Percentiles rank a stretch among this genome's conserved stretches.
Evolutionary conservation across 805 yeast species (phyloP).

Genomic region (Candida koratica): DNA sequence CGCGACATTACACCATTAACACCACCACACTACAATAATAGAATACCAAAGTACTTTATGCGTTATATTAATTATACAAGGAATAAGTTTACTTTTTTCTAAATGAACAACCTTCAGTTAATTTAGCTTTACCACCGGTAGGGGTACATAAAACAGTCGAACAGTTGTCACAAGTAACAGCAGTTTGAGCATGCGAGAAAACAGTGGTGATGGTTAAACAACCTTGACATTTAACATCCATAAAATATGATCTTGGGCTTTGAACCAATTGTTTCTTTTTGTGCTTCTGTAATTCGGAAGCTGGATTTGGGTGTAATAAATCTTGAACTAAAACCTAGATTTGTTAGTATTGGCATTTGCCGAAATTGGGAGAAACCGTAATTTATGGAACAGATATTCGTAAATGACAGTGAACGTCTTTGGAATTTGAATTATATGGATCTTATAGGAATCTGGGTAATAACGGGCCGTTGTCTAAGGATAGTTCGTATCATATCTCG

Average conservation of each 20-base stretch:
- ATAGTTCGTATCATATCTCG: too few relatives aligned
- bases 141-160: slow-evolving; percentile 98
- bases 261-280: slow-evolving; percentile 97
- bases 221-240: slow-evolving; percentile 99
- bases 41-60: too few relatives aligned
- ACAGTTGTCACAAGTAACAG: slow-evolving; percentile 98
- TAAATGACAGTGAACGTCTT: background rate
- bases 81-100: slow-evolving; percentile 79
- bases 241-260: slow-evolving; percentile 97
- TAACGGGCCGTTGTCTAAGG: background rate
- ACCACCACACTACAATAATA: too few relatives aligned
- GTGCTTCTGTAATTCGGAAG: slow-evolving; percentile 95
- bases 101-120: slow-evolving; percentile 99
- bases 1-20: too few relatives aligned
- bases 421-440: too few relatives aligned
- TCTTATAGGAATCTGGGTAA: background rate
- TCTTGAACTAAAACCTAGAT: slow-evolving; percentile 95
- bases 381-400: too few relatives aligned
- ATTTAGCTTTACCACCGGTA: slow-evolving; percentile 99
- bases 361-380: too few relatives aligned
- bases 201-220: slow-evolving; percentile 99
- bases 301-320: slow-evolving; percentile 96
- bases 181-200: slow-evolving; percentile 99
- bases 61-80: slow-evolving; percentile 16
- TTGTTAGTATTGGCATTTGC: slow-evolving; percentile 20